A percentile compares a stretch with the other conserved stretches of the same genome.
Evolutionary conservation across 768 basidiomycete genomes (phyloP).

Genomic region (Chalciporus chontae): DNA sequence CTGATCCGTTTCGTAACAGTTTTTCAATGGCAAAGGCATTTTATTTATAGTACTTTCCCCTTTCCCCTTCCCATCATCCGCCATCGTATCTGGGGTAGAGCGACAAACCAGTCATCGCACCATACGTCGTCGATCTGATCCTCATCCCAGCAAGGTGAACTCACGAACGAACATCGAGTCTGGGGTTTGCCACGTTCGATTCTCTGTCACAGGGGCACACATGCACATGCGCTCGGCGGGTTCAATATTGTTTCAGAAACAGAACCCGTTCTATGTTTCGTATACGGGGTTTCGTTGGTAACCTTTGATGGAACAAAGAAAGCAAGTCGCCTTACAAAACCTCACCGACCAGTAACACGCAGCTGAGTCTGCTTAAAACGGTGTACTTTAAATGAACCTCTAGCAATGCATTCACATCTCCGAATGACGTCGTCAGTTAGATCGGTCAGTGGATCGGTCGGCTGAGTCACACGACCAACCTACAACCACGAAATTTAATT

Average conservation of each 20-base stretch:
- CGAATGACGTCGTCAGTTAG: neutral
- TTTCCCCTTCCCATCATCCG: neutral
- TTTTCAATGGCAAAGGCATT: neutral
- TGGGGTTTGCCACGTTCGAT: neutral
- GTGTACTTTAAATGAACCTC: neutral
- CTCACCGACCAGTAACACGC: neutral
- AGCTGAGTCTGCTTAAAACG: neutral
- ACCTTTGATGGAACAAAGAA: no score
- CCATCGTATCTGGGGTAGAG: neutral
- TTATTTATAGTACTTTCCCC: neutral
- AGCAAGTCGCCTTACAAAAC: neutral
- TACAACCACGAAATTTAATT: neutral
- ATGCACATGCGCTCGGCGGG: neutral
- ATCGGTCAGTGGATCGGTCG: neutral
- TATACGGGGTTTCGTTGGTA: neutral
- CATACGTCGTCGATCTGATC: neutral
- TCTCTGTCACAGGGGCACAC: neutral
- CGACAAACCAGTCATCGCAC: neutral
- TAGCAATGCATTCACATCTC: neutral
- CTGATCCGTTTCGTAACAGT: neutral
- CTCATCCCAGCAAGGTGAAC: neutral
- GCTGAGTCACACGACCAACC: neutral
- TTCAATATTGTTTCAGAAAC: neutral
- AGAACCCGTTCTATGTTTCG: neutral
- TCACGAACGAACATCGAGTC: neutral